Evolutionary conservation across 176 grass and related monocot species (phyloP), one percentile per base, ranked within the genome.

Genomic region (Calamus simplicifolius): DNA sequence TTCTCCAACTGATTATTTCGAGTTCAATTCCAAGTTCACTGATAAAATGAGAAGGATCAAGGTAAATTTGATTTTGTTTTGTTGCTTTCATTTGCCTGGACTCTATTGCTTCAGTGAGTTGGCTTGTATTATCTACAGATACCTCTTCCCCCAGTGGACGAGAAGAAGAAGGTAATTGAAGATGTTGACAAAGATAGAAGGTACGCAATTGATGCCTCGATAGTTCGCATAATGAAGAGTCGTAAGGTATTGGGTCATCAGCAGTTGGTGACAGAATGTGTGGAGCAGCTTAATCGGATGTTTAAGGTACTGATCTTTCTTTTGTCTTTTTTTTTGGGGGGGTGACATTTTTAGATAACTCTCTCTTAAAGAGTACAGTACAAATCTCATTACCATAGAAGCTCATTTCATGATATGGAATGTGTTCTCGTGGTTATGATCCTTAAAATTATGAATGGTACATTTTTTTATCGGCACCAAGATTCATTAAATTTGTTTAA

Each of bases 31-130:
- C 38, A 98, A 92, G 76, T 98, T 98, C 61, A 86, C 84, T 6
- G 84, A 98, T 35, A 92, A 74, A 66, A 92, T 92, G 93, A 74
- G 88, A 62, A 92, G 88, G 74, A 92, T 98, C 49, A 98, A 92
- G 93, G 93, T 92, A 19, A 85, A 48, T 63, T 59, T 5, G n/a
- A 19, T 57, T 16, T 18, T 66, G 49, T 64, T 66, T 48, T 3
- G 1, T 58, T 10, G 54, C 26, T 43, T 43, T 43, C 35, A 43
- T 43, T 12, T 43, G 35, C 35, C 35, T 43, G 12, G 12, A 12
- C 12, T 43, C 8, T 10, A 23, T 43, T 23, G 21, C 21, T 23
- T 43, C 8, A 43, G 48, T 61, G 49, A 25, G 6, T 19, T 52
- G 8, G 31, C 3, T 49, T 19, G 0, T 38, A 31, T 52, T 26